Evolutionary conservation across 768 basidiomycete genomes (phyloP).

Genomic region (Pisolithus microcarpus): DNA sequence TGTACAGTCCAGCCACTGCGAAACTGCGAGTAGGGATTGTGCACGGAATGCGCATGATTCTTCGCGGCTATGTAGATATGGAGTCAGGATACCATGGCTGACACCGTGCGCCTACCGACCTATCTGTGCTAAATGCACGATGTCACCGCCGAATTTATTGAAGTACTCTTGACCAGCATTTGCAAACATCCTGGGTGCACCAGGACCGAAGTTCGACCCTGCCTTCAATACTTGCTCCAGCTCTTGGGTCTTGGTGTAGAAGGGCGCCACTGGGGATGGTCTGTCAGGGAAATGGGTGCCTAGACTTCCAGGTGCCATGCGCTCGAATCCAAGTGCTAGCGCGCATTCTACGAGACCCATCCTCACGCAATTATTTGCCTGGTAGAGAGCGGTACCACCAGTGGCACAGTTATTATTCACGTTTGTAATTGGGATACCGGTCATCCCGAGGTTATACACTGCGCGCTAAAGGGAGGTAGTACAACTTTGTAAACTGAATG

Average conservation of each 20-base stretch:
- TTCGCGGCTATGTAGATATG: slow-evolving; percentile 52
- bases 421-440: slow-evolving; percentile 76
- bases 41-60: slow-evolving; percentile 75
- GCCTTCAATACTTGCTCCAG: slow-evolving; percentile 38
- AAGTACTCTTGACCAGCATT: slow-evolving; percentile 74
- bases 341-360: slow-evolving; percentile 65
- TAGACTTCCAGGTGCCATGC: slow-evolving; percentile 71
- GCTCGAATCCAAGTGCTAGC: slow-evolving; percentile 81
- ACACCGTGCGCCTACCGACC: slow-evolving; percentile 34
- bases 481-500: not conserved
- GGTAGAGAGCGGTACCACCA: slow-evolving; percentile 69
- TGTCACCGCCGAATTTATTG: slow-evolving; percentile 58
- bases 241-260: slow-evolving; percentile 37
- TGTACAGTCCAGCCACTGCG: slow-evolving; percentile 69
- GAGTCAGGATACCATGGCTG: not conserved
- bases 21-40: slow-evolving; percentile 86
- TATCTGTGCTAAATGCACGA: slow-evolving; percentile 69
- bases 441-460: slow-evolving; percentile 77
- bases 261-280: slow-evolving; percentile 39
- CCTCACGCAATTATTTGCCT: slow-evolving; percentile 66
- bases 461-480: slow-evolving; percentile 44
- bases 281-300: slow-evolving; percentile 57
- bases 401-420: slow-evolving; percentile 88
- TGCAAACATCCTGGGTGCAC: slow-evolving; percentile 66
- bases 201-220: slow-evolving; percentile 62